Conservation (phyloP, 1,139 yeast species). For the Blastobotrys arbuscula region DNA sequence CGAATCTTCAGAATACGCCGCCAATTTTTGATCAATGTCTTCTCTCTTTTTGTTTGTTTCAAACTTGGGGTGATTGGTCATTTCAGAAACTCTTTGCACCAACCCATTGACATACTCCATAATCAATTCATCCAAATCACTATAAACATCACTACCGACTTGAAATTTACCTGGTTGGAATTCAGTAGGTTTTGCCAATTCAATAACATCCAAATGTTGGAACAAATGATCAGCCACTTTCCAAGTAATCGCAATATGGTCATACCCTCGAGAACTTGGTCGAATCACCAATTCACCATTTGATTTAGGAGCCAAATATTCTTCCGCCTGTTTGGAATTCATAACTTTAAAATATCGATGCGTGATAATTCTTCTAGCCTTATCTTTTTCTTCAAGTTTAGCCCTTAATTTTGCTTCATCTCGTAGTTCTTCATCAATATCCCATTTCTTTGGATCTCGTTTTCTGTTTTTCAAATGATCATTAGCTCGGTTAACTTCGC, state of each 20-base stretch:
- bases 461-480: conserved; percentile 24
- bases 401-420: conserved; percentile 54
- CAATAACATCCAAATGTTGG: conserved; percentile 87
- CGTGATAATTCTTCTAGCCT: conserved; percentile 71
- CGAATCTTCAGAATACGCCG: conserved; percentile 87
- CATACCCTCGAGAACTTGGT: conserved; percentile 86
- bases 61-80: conserved; percentile 78
- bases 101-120: conserved; percentile 83
- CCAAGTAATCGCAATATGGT: conserved; percentile 93
- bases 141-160: conserved; percentile 64
- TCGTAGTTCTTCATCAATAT: conserved; percentile 60
- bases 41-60: conserved; percentile 56
- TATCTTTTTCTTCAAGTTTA: conserved; percentile 45
- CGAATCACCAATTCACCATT: conserved; percentile 93
- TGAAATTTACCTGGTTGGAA: conserved; percentile 45
- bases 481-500: conserved; percentile 56
- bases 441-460: conserved; percentile 69
- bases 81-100: conserved; percentile 77
- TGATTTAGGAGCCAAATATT: conserved; percentile 77
- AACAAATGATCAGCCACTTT: conserved; percentile 85
- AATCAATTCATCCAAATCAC: conserved; percentile 89
- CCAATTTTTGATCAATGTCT: conserved; percentile 54
- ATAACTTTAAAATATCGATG: conserved; percentile 89
- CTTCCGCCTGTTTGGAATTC: conserved; percentile 86
- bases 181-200: conserved; percentile 58